These are phyloP conservation scores for Backusella sp. DNA, from an alignment of 192 early-diverging fungal genomes.

Conservation along the genomic window DNA sequence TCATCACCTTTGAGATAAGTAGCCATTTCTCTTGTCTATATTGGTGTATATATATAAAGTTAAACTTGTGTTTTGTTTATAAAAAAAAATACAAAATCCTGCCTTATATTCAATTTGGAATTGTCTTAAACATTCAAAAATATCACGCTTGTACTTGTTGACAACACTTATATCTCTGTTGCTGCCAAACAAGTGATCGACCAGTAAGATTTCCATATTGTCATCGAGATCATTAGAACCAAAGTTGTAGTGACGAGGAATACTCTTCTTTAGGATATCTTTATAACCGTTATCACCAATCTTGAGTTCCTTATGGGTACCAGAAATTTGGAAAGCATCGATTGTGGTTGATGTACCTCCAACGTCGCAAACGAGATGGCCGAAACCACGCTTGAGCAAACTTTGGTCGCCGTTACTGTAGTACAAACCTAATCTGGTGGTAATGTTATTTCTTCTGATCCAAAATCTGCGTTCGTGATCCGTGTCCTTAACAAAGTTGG, in stretches of 20 bases:
- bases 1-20: background rate
- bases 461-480: slow-evolving; percentile 1
- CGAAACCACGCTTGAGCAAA: background rate
- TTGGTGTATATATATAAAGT: background rate
- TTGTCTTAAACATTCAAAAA: slow-evolving; percentile 3
- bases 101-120: background rate
- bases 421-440: background rate
- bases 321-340: background rate
- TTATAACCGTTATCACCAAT: background rate
- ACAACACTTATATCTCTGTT: background rate
- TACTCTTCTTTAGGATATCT: background rate
- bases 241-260: background rate
- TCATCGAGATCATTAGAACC: background rate
- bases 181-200: background rate
- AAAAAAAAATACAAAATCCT: background rate
- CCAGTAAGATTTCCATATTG: background rate
- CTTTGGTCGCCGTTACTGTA: slow-evolving; percentile 1
- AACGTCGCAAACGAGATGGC: background rate
- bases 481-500: background rate
- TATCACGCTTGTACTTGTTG: background rate
- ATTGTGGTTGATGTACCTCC: background rate
- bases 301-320: background rate
- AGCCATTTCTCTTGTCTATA: background rate
- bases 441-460: background rate
- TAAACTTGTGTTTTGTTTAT: background rate